Conservation (phyloP, 2,329 filamentous ascomycete species). For the Aspergillus melleus region DNA sequence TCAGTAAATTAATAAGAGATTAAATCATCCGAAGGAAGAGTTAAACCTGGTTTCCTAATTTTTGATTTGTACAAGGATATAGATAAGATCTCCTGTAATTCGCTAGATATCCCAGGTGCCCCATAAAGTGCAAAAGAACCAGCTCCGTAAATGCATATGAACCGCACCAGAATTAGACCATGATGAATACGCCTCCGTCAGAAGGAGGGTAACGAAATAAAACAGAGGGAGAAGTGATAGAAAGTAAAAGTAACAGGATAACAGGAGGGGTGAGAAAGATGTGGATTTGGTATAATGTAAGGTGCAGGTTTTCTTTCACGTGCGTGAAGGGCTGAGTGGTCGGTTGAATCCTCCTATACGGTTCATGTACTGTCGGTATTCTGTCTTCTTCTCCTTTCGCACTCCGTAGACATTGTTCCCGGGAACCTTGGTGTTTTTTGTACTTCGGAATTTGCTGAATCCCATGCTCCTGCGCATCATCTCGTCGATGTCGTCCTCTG, state of each 20-base stretch:
- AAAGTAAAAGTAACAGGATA: slow-evolving; percentile 4
- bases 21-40: background rate
- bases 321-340: slow-evolving; percentile 47
- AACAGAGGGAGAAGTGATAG: slow-evolving; percentile 1
- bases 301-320: slow-evolving; percentile 18
- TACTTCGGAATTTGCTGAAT: slow-evolving; percentile 80
- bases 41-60: background rate
- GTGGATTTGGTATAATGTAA: background rate
- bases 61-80: background rate
- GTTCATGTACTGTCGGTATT: slow-evolving; percentile 95
- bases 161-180: background rate
- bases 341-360: slow-evolving; percentile 52
- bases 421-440: slow-evolving; percentile 82
- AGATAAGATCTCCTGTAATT: background rate
- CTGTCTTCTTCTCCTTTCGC: slow-evolving; percentile 87
- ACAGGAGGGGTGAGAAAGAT: slow-evolving; percentile 10
- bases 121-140: background rate
- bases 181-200: background rate
- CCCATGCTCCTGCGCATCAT: slow-evolving; percentile 87
- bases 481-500: slow-evolving; percentile 66
- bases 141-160: slow-evolving; percentile 1
- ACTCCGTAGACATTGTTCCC: slow-evolving; percentile 84
- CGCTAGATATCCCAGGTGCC: slow-evolving; percentile 1
- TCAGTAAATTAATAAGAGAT: background rate
- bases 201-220: slow-evolving; percentile 9